Conservation (phyloP, 176 grass and related monocot species). For the Miscanthus lutarioriparius region DNA sequence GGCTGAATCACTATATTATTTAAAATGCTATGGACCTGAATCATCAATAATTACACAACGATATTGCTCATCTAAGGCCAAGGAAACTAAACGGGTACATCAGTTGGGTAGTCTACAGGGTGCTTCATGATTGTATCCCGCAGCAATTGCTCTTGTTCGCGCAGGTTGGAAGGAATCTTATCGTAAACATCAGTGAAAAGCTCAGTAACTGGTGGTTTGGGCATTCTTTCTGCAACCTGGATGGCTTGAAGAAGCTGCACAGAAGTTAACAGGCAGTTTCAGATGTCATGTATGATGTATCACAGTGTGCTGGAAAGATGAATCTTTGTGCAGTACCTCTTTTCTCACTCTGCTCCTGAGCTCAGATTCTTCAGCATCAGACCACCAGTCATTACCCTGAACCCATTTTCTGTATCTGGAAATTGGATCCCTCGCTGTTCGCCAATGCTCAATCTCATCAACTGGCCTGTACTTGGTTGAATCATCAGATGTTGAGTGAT, state of each 20-base stretch:
- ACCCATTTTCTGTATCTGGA: slow-evolving; percentile 97
- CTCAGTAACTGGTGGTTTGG: slow-evolving; percentile 62
- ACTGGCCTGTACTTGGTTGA: slow-evolving; percentile 93
- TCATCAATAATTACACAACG: slow-evolving; percentile 19
- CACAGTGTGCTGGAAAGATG: not conserved
- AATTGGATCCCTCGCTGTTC: slow-evolving; percentile 76
- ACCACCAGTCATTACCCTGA: slow-evolving; percentile 89
- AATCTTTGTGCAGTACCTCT: slow-evolving; percentile 58
- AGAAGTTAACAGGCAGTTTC: slow-evolving; percentile 10
- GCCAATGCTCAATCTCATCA: slow-evolving; percentile 93
- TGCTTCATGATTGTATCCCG: slow-evolving; percentile 71
- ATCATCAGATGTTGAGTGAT: slow-evolving; percentile 98
- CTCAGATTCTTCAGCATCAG: slow-evolving; percentile 73
- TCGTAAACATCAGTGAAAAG: slow-evolving; percentile 94
- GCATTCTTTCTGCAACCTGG: slow-evolving; percentile 80
- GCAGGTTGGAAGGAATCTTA: slow-evolving; percentile 72
- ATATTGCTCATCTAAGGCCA: not conserved
- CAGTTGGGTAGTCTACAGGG: slow-evolving; percentile 66
- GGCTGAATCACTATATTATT: slow-evolving; percentile 14
- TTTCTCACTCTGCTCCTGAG: slow-evolving; percentile 68
- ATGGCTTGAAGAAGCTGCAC: slow-evolving; percentile 80
- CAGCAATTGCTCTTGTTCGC: slow-evolving; percentile 66
- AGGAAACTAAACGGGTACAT: slow-evolving; percentile 65
- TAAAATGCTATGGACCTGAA: slow-evolving; percentile 27
- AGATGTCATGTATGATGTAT: slow-evolving; percentile 11